Evolutionary conservation across 495 filamentous ascomycete species (phyloP), one percentile per base, ranked within the genome.

Genomic region (Aspergillus heteromorphus): DNA sequence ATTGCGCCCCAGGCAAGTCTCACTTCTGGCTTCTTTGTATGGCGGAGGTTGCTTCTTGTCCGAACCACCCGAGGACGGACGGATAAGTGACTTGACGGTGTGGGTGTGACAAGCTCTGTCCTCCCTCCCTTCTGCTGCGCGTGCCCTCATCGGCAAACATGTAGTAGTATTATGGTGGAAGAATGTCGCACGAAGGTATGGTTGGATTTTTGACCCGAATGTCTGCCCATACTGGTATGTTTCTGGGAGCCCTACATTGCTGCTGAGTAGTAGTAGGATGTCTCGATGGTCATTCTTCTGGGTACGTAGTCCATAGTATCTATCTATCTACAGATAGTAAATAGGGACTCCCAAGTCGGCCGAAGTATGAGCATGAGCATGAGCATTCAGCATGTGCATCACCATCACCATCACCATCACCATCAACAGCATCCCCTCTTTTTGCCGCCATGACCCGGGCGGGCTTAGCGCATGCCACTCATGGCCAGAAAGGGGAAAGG

Each of bases 381-480:
- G 34, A 14, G 34, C 34, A 38, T 38, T 4, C 34, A 27, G 3
- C n/a, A n/a, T n/a, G n/a, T n/a, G n/a, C n/a, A n/a, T n/a, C n/a
- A n/a, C n/a, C n/a, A n/a, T n/a, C n/a, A n/a, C n/a, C n/a, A n/a
- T n/a, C n/a, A n/a, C n/a, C n/a, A n/a, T n/a, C n/a, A n/a, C n/a
- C n/a, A n/a, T n/a, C n/a, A n/a, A n/a, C n/a, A n/a, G n/a, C 36
- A 7, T 18, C 49, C 49, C 49, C 49, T 51, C 49, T 51, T 51
- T 51, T 41, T 21, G 29, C 40, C 27, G 20, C 25, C 25, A 29
- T 25, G 25, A 18, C 45, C 29, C 16, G 48, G 9, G 9, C 21
- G 10, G 48, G 45, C 2, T 48, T 48, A 48, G 45, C 18, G 10
- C 16, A 36, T 40, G 20, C 30, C 48, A 50, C 23, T 7, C 23